phyloP scores from a whole-genome alignment of 2,329 filamentous ascomycete genomes.

The Aspergillus persii region DNA sequence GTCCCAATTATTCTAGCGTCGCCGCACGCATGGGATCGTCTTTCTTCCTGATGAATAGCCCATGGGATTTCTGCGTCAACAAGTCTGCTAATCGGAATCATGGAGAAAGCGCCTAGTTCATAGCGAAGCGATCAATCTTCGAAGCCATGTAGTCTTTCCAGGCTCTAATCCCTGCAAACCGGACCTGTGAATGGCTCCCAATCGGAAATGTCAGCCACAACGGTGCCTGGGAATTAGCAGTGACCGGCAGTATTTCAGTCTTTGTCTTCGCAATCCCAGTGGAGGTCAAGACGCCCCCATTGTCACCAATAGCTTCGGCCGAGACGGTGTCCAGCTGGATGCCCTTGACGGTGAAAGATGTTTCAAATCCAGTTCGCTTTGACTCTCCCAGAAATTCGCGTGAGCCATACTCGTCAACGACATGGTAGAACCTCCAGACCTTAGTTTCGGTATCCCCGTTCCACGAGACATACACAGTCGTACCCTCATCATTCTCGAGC shows the following conservation, averaged over 20 bases:
- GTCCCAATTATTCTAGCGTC: too few species aligned
- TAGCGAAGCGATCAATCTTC: constrained; percentile 11
- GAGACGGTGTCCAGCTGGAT: constrained; percentile 36
- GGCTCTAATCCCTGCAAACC: not conserved
- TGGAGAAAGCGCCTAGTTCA: too few species aligned
- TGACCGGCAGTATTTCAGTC: constrained; percentile 20
- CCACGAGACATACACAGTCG: constrained; percentile 54
- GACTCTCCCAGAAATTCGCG: constrained; percentile 28
- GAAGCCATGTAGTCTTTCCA: constrained; percentile 14
- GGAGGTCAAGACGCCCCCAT: constrained; percentile 26
- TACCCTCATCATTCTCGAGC: constrained; percentile 27
- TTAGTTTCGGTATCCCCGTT: constrained; percentile 52
- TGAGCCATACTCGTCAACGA: constrained; percentile 23
- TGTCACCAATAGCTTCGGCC: constrained; percentile 37
- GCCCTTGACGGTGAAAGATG: constrained; percentile 21
- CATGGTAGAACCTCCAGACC: constrained; percentile 51
- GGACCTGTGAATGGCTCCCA: not conserved
- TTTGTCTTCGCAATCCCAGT: constrained; percentile 22
- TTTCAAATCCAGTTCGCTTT: constrained; percentile 30
- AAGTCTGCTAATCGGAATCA: too few species aligned
- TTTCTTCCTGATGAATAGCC: too few species aligned
- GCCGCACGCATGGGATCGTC: too few species aligned
- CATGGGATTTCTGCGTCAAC: too few species aligned
- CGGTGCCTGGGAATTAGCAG: too few species aligned
- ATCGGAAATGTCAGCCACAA: too few species aligned